These are phyloP conservation scores for Rugosomyces carneus DNA, from an alignment of 1,284 basidiomycete species.

Conservation along the genomic window DNA sequence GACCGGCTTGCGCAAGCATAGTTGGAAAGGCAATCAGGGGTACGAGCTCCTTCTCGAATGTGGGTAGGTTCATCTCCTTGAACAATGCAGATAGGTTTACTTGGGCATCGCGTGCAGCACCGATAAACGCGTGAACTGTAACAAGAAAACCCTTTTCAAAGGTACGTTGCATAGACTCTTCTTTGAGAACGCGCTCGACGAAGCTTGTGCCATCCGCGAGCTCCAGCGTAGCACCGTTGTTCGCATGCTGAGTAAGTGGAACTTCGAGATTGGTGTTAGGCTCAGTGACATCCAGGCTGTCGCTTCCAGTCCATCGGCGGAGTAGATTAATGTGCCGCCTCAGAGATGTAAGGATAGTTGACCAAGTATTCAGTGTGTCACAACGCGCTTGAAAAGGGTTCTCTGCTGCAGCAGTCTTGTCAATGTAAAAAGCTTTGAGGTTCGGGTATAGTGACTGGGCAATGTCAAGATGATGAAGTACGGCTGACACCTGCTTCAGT, in stretches of 20 bases:
- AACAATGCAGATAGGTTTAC: constrained; percentile 74
- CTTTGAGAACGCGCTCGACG: constrained; percentile 92
- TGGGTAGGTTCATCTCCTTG: constrained; percentile 83
- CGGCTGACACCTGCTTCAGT: constrained; percentile 63
- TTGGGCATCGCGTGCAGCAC: constrained; percentile 84
- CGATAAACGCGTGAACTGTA: constrained; percentile 82
- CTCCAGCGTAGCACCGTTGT: constrained; percentile 32
- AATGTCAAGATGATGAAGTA: constrained; percentile 78
- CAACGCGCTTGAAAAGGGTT: constrained; percentile 69
- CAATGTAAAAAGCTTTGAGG: constrained; percentile 71
- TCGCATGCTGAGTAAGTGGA: constrained; percentile 27
- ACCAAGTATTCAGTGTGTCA: constrained; percentile 88
- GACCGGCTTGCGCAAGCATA: constrained; percentile 86
- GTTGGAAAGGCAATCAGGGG: constrained; percentile 95
- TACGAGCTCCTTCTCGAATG: constrained; percentile 89
- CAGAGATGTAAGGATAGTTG: constrained; percentile 73
- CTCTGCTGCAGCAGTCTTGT: constrained; percentile 69
- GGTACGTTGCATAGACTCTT: constrained; percentile 89
- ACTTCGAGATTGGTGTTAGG: constrained; percentile 62
- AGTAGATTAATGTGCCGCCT: constrained; percentile 75
- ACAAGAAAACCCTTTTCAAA: constrained; percentile 93
- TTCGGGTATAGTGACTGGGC: constrained; percentile 87
- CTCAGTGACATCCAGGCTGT: constrained; percentile 82
- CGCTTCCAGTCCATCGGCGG: constrained; percentile 88
- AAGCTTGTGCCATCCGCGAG: constrained; percentile 68